Percentiles rank a stretch among this genome's conserved stretches.
phyloP scores from a whole-genome alignment of 495 filamentous ascomycete species.

The Penicillium arizonense region DNA sequence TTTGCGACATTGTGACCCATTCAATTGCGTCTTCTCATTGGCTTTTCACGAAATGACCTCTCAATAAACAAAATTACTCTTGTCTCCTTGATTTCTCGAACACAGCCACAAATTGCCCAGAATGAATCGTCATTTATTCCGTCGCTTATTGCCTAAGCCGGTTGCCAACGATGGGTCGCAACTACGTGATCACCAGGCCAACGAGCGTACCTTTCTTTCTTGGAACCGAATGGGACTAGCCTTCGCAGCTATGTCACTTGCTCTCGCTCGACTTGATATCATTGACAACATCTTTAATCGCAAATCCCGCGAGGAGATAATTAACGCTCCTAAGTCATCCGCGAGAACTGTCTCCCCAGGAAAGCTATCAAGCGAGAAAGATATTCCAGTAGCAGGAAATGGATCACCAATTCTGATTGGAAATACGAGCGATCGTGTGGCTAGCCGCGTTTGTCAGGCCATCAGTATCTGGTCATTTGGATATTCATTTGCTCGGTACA shows the following conservation, averaged over 20 bases:
- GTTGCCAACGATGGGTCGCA: constrained; percentile 34
- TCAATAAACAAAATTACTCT: too few relatives aligned
- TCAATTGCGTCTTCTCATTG: too few relatives aligned
- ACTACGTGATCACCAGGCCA: constrained; percentile 51
- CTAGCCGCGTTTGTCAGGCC: constrained; percentile 21
- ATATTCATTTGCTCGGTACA: constrained; percentile 29
- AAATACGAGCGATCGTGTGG: not conserved
- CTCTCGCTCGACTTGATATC: constrained; percentile 36
- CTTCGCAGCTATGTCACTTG: constrained; percentile 46
- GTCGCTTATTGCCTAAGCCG: constrained; percentile 24
- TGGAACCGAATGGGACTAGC: constrained; percentile 54
- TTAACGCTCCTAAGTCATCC: not conserved
- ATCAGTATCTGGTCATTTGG: constrained; percentile 31
- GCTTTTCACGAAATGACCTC: too few relatives aligned
- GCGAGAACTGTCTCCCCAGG: constrained; percentile 3
- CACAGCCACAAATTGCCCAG: not conserved
- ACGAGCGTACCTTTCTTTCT: constrained; percentile 55
- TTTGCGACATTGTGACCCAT: too few relatives aligned
- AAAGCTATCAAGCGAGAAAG: too few relatives aligned
- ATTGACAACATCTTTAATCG: constrained; percentile 19
- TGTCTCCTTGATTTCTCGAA: not conserved
- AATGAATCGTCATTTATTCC: constrained; percentile 15
- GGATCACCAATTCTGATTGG: too few relatives aligned
- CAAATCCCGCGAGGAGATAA: not conserved
- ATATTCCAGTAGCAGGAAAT: too few relatives aligned